Conservation (phyloP, 768 basidiomycete genomes). For the Russula virescens region DNA sequence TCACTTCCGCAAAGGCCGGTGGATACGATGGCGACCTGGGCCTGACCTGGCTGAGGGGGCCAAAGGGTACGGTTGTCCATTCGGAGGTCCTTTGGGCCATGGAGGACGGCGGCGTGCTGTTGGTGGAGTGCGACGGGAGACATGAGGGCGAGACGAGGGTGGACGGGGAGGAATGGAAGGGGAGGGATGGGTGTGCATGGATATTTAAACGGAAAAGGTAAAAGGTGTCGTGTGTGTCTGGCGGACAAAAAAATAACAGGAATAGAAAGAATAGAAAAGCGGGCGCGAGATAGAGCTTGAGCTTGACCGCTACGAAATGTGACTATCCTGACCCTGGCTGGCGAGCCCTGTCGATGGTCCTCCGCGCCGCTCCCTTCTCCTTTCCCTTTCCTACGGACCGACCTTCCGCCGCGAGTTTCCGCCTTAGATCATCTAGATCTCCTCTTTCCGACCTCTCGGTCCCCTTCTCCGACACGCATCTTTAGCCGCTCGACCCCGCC, state of each 20-base stretch:
- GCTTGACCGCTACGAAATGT: background rate
- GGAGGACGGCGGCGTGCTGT: conserved; percentile 72
- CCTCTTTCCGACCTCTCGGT: background rate
- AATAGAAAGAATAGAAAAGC: conserved; percentile 9
- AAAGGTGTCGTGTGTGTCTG: conserved; percentile 33
- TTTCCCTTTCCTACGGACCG: conserved; percentile 9
- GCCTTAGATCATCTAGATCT: conserved; percentile 6
- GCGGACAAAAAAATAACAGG: background rate
- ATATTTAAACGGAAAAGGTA: conserved; percentile 27
- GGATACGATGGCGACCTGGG: conserved; percentile 70
- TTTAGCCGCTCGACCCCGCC: conserved; percentile 8
- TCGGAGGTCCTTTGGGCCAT: conserved; percentile 78
- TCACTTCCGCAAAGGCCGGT: conserved; percentile 93
- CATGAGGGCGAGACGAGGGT: conserved; percentile 30
- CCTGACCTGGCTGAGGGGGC: conserved; percentile 66
- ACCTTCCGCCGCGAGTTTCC: conserved; percentile 16
- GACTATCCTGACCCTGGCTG: background rate
- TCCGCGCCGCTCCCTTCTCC: too few relatives aligned
- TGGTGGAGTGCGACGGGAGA: conserved; percentile 46
- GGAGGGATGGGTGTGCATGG: conserved; percentile 22
- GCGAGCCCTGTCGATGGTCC: background rate
- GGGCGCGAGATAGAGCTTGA: conserved; percentile 9
- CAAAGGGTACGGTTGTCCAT: conserved; percentile 67
- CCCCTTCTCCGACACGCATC: conserved; percentile 7
- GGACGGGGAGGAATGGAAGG: conserved; percentile 22